These are phyloP conservation scores for Candida maltosa DNA, from an alignment of 805 yeast genomes.

Conservation along the genomic window DNA sequence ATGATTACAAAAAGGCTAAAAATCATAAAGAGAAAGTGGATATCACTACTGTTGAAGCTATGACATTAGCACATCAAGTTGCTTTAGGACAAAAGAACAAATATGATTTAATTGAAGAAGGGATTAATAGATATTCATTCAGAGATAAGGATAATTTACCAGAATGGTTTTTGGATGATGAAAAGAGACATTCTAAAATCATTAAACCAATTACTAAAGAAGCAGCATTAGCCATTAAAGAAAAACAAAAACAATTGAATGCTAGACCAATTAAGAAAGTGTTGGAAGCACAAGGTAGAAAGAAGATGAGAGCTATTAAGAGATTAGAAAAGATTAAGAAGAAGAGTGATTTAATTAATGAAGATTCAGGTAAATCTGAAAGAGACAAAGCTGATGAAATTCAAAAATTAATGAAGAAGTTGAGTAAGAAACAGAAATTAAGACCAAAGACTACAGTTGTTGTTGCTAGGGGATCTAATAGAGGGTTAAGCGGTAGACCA, in stretches of 20 bases:
- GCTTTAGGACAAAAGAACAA: constrained; percentile 86
- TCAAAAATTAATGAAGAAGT: constrained; percentile 75
- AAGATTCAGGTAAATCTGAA: constrained; percentile 83
- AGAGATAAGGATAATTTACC: constrained; percentile 90
- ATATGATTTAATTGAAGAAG: constrained; percentile 86
- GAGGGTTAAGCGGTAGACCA: constrained; percentile 91
- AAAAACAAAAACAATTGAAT: constrained; percentile 59
- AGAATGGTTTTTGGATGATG: constrained; percentile 96
- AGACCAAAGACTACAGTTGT: constrained; percentile 87
- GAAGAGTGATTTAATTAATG: constrained; percentile 89
- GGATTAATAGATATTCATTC: constrained; percentile 87
- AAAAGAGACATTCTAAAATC: constrained; percentile 78
- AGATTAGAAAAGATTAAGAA: constrained; percentile 85
- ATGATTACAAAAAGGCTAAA: constrained; percentile 27
- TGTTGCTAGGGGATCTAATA: constrained; percentile 81
- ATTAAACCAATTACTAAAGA: constrained; percentile 94
- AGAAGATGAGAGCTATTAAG: constrained; percentile 86
- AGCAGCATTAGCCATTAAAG: constrained; percentile 43
- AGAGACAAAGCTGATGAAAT: constrained; percentile 94
- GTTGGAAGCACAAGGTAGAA: constrained; percentile 95
- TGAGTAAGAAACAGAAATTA: constrained; percentile 64
- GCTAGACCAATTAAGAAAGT: constrained; percentile 99
- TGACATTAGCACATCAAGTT: constrained; percentile 95
- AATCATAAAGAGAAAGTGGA: constrained; percentile 67
- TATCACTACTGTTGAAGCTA: constrained; percentile 89